Percentiles rank a stretch among this genome's conserved stretches.
Evolutionary conservation across 1,284 basidiomycete species (phyloP).

Genomic region (Mycena sp.): DNA sequence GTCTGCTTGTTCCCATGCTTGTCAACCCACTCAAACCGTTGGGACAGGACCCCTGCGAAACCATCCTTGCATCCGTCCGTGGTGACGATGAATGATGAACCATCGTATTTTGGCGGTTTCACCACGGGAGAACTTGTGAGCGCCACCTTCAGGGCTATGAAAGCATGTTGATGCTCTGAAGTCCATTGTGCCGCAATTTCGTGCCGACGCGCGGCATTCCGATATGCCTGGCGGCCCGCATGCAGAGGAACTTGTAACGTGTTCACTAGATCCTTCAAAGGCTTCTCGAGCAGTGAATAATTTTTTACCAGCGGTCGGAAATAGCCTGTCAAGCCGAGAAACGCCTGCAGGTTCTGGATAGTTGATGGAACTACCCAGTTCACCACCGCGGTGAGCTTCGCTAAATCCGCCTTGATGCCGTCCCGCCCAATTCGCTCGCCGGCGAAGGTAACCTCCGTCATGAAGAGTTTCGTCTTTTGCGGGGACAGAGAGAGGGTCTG

Average conservation of each 20-base stretch:
- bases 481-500: slow-evolving; percentile 43
- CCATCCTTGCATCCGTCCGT: slow-evolving; percentile 45
- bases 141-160: slow-evolving; percentile 36
- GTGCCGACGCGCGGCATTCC: slow-evolving; percentile 34
- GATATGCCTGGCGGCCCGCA: too few relatives aligned
- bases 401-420: slow-evolving; percentile 43
- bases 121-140: slow-evolving; percentile 42
- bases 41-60: too few relatives aligned
- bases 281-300: slow-evolving; percentile 41
- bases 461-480: slow-evolving; percentile 43
- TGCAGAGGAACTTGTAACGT: slow-evolving; percentile 16
- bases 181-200: slow-evolving; percentile 39
- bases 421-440: slow-evolving; percentile 39
- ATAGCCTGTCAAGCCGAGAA: slow-evolving; percentile 39
- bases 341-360: slow-evolving; percentile 30
- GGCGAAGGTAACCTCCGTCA: slow-evolving; percentile 43
- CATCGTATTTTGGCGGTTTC: slow-evolving; percentile 36
- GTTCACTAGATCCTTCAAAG: slow-evolving; percentile 40
- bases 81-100: slow-evolving; percentile 45
- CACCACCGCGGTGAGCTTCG: slow-evolving; percentile 45
- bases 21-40: slow-evolving; percentile 30
- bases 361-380: slow-evolving; percentile 45
- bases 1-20: slow-evolving; percentile 31
- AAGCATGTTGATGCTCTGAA: slow-evolving; percentile 9
- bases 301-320: slow-evolving; percentile 42